phyloP scores from a whole-genome alignment of 352 stramenopile species.

The Halophytophthora batemanensis region DNA sequence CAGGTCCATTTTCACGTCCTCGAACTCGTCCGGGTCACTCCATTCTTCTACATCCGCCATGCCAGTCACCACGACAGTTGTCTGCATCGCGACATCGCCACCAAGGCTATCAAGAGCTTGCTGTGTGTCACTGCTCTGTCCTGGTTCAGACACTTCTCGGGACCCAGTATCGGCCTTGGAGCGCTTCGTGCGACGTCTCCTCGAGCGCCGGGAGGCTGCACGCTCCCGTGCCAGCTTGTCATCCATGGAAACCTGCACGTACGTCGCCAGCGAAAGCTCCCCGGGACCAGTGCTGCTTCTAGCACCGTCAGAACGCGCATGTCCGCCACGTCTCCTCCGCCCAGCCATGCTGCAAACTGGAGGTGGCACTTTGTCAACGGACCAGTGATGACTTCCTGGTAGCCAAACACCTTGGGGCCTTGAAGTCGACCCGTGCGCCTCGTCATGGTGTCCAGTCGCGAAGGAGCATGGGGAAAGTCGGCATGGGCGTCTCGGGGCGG shows the following conservation, averaged over 20 bases:
- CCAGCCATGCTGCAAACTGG: too few relatives aligned
- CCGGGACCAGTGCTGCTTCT: too few relatives aligned
- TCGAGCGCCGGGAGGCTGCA: too few relatives aligned
- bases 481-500: slow-evolving; percentile 26
- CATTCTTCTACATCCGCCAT: slow-evolving; percentile 19
- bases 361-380: too few relatives aligned
- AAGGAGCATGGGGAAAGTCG: slow-evolving; percentile 3
- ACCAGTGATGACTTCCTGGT: too few relatives aligned
- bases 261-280: background rate
- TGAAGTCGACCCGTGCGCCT: background rate
- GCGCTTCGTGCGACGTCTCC: too few relatives aligned
- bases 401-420: too few relatives aligned
- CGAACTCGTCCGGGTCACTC: slow-evolving; percentile 28
- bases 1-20: slow-evolving; percentile 20
- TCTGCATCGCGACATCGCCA: background rate
- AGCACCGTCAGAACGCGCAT: too few relatives aligned
- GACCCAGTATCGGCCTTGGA: too few relatives aligned
- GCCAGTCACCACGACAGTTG: background rate
- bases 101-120: background rate
- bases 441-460: too few relatives aligned
- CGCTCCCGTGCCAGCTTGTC: background rate
- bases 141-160: too few relatives aligned
- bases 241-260: background rate
- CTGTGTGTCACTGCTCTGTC: background rate
- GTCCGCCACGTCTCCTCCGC: too few relatives aligned